Base-by-base conservation (phyloP, 148 eudicot genomes). In the Vaccinium myrtillus region DNA sequence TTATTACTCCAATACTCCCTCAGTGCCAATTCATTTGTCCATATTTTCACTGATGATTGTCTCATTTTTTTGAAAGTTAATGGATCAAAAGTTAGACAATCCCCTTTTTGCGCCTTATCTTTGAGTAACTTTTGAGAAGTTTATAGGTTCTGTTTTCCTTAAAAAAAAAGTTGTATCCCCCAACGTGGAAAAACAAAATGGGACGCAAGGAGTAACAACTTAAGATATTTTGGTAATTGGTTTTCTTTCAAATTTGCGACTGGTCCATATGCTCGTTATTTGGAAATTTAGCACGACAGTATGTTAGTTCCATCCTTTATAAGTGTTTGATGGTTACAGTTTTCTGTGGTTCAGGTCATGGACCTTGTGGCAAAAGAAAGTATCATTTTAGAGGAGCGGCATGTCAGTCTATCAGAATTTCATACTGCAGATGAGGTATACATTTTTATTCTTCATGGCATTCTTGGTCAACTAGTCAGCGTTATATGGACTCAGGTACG, bases 401-500 rank as follows among this genome's bases (percentile, higher is more conserved):
- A 94, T 49, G 84, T 97, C 83, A 97, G 98, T 88, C 90, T 97
- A 32, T 94, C 99, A 59, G 99, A 97, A 87, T 94, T 97, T 79
- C 99, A 97, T 85, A 91, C 93, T 49, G 99, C 99, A 69, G 98
- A 97, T 87, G 99, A 97, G 99, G 99, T 96, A 27, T 77, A 21
- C 32, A 32, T 86, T 77, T 67, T 59, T 46, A 14, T 54, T 19
- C 81, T 49, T 46, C 10, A 8, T 6, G 25, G 73, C 18, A 18
- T 43, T 81, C 54, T 69, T 27, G 12, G 15, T 69, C 18, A 27
- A 10, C 1, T n/a, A 63, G 69, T 63, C 27, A 2, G 2, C 3
- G 10, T 63, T 63, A n/a, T 25, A 63, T 63, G 69, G 69, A n/a
- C 69, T n/a, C 12, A 63, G 12, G 27, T 63, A n/a, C 8, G 69